A percentile compares a stretch with the other conserved stretches of the same genome.
Evolutionary conservation across 495 filamentous ascomycete species (phyloP).

Genomic region (Xylaria palmicola): DNA sequence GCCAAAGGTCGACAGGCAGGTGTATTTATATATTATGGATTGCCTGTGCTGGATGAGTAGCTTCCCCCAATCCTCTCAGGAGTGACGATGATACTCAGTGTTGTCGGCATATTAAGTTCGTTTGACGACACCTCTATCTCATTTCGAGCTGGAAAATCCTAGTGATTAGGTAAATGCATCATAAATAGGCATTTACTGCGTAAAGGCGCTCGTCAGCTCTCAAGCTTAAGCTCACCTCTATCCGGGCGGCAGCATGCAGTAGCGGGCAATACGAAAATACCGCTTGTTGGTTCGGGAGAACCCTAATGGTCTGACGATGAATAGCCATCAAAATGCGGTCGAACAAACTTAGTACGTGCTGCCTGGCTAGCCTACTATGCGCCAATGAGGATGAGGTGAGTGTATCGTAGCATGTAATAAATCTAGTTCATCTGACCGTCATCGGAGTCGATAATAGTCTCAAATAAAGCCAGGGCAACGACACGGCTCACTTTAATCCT

Average conservation of each 20-base stretch:
- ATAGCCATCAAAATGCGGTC: neutral
- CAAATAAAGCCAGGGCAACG: slow-evolving; percentile 7
- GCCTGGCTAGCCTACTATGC: neutral
- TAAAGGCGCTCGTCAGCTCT: neutral
- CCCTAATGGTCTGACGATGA: slow-evolving; percentile 4
- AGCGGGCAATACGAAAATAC: neutral
- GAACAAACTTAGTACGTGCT: neutral
- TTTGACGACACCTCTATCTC: slow-evolving; percentile 15
- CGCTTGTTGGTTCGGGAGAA: neutral
- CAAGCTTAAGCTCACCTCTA: neutral
- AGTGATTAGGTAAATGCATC: slow-evolving; percentile 3
- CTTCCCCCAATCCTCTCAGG: neutral
- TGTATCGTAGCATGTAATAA: neutral
- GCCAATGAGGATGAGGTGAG: neutral
- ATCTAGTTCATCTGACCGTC: slow-evolving; percentile 11
- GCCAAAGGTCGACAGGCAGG: neutral
- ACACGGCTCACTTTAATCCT: slow-evolving; percentile 5
- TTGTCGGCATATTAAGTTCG: slow-evolving; percentile 1
- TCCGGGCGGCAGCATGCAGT: neutral
- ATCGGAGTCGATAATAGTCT: neutral
- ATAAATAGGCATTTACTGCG: slow-evolving; percentile 5
- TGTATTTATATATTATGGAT: slow-evolving; percentile 1
- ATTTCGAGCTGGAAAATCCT: neutral
- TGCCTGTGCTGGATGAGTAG: neutral
- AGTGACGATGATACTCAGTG: neutral